Evolutionary conservation across 768 basidiomycete genomes (phyloP).

Genomic region (Hortiboletus campestris): DNA sequence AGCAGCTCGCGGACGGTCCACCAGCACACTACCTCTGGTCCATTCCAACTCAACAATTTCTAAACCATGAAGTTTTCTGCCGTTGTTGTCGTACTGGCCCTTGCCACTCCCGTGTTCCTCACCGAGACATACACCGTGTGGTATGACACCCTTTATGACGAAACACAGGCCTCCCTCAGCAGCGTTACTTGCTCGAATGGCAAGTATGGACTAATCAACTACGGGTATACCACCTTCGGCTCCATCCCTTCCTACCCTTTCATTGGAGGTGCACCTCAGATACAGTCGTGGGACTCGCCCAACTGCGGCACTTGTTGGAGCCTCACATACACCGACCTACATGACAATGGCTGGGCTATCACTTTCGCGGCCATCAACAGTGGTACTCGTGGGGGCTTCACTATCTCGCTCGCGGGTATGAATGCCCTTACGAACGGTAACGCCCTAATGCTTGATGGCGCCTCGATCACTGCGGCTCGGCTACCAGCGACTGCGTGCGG

Average conservation of each 20-base stretch:
- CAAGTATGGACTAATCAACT: background rate
- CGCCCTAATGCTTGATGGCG: conserved; percentile 29
- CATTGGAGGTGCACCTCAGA: conserved; percentile 54
- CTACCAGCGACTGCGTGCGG: conserved; percentile 13
- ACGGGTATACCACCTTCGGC: background rate
- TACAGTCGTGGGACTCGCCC: conserved; percentile 50
- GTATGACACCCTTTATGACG: too few species aligned
- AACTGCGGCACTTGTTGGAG: conserved; percentile 63
- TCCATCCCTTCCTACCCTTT: conserved; percentile 22
- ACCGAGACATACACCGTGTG: too few species aligned
- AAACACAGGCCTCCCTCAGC: too few species aligned
- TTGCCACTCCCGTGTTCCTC: conserved; percentile 8
- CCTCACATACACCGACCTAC: conserved; percentile 47
- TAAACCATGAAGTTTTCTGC: conserved; percentile 8
- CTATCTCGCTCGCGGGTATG: conserved; percentile 34
- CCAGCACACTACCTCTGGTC: background rate
- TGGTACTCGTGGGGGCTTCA: conserved; percentile 41
- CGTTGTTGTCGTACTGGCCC: background rate
- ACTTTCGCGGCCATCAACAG: too few species aligned
- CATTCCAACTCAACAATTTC: background rate
- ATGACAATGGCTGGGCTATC: too few species aligned
- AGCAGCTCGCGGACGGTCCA: background rate
- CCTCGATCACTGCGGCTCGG: conserved; percentile 22
- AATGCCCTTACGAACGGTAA: conserved; percentile 34
- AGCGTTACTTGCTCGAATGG: too few species aligned